Conservation (phyloP, 371 early-diverging fungal species). For the Paraphysoderma sedebokerense region DNA sequence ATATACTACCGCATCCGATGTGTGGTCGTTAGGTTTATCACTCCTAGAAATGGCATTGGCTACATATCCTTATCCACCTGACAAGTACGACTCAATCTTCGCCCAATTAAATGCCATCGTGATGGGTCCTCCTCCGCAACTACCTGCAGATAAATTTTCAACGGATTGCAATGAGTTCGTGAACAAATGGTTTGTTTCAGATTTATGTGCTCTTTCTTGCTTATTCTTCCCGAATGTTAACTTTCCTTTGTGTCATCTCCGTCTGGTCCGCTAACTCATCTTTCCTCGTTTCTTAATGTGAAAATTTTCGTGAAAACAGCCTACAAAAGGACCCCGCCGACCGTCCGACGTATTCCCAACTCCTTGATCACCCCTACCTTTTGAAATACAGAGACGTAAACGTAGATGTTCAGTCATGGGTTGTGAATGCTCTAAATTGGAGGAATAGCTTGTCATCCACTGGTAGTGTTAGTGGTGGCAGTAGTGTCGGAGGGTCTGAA, state of each 20-base stretch:
- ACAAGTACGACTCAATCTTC: constrained; percentile 54
- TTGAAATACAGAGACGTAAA: constrained; percentile 23
- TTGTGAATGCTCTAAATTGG: constrained; percentile 9
- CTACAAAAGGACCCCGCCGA: constrained; percentile 38
- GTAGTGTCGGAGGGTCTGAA: no score
- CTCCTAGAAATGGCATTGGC: constrained; percentile 8
- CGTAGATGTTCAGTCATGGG: constrained; percentile 77
- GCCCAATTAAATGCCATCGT: constrained; percentile 84
- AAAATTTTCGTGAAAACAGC: no score
- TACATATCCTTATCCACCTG: constrained; percentile 30
- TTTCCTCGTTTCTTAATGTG: no score
- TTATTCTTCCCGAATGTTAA: background rate
- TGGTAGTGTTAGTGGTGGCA: no score
- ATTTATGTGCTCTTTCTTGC: background rate
- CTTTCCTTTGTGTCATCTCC: constrained; percentile 5
- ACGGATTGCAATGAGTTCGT: constrained; percentile 58
- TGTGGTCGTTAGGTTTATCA: constrained; percentile 87
- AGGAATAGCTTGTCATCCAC: no score
- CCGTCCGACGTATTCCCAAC: constrained; percentile 50
- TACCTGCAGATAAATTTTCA: constrained; percentile 55
- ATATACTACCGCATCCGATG: constrained; percentile 84
- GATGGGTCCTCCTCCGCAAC: constrained; percentile 66
- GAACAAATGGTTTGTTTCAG: constrained; percentile 37
- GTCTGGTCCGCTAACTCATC: constrained; percentile 22
- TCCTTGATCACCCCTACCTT: constrained; percentile 63